Conservation (phyloP, 768 basidiomycete genomes). For the Pisolithus marmoratus region DNA sequence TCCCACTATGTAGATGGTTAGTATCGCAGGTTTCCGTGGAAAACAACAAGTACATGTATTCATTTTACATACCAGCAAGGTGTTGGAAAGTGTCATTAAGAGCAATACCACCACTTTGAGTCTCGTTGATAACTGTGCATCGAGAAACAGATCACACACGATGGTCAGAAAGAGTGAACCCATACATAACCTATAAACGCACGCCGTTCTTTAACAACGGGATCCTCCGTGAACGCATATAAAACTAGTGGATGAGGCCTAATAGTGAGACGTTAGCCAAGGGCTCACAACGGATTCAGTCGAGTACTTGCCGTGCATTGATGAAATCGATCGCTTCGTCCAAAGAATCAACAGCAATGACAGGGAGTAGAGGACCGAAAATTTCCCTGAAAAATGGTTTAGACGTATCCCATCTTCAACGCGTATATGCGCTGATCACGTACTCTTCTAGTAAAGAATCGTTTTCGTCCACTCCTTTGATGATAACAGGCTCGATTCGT, state of each 20-base stretch:
- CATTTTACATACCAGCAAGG: conserved; percentile 34
- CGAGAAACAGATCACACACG: background rate
- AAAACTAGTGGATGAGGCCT: conserved; percentile 58
- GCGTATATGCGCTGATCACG: conserved; percentile 13
- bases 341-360: conserved; percentile 51
- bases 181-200: conserved; percentile 7
- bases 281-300: background rate
- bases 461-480: conserved; percentile 44
- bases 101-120: conserved; percentile 50
- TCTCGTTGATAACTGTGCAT: conserved; percentile 45
- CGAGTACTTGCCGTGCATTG: conserved; percentile 39
- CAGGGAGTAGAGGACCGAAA: conserved; percentile 67
- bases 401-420: background rate
- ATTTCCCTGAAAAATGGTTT: conserved; percentile 46
- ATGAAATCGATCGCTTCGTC: conserved; percentile 54
- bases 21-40: background rate
- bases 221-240: conserved; percentile 56
- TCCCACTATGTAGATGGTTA: conserved; percentile 19
- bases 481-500: conserved; percentile 55
- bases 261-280: background rate
- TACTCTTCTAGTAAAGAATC: conserved; percentile 63
- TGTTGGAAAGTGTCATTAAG: conserved; percentile 61
- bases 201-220: conserved; percentile 36
- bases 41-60: background rate
- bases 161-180: background rate